Base-by-base conservation (phyloP, 2,329 filamentous ascomycete genomes). In the Pseudopithomyces maydicus region DNA sequence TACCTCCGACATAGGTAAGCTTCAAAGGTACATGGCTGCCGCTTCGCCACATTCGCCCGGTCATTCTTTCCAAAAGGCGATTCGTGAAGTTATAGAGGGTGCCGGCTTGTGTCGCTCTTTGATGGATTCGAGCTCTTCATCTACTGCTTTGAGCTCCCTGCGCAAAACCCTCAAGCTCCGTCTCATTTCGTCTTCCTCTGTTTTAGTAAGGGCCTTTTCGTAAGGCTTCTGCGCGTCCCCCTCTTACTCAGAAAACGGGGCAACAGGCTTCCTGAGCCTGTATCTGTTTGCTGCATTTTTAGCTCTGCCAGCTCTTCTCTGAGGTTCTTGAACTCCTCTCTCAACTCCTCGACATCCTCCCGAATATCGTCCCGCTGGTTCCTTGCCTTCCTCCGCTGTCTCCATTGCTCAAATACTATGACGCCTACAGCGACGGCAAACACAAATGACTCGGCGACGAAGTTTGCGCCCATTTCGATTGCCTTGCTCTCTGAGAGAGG, bases 401-500 rank as follows among this genome's bases (percentile, higher is more conserved):
- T 77, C 81, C 82, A 85, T 19, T 83, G 82, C 67, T 90, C 87
- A 52, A 85, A 85, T 0, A 89, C 71, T 43, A 90, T 85, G 57
- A 89, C 73, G 0, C 83, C 78, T 6, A 85, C 86, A 1, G 85
- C 88, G 12, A 90, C 88, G 3, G 81, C 65, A 64, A 90, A 89
- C 38, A 90, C 80, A 68, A 90, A 90, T 0, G 84, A 76, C 67
- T 90, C 87, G 32, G 85, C 85, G 47, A 88, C 87, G 66, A 90
- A 90, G 60, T 87, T 89, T 3, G 87, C 88, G 3, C 87, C 88
- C 36, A 84, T 83, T 68, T 90, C 87, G 53, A 90, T 89, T 0
- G 87, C 87, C 65, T 89, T 88, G 12, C 84, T 81, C 69, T 90
- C 88, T 2, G 85, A 85, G 11, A 90, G 77, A 7, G 87, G 87